These are phyloP conservation scores for Hypoxylon rickii DNA, from an alignment of 495 filamentous ascomycete genomes.

Conservation along the genomic window DNA sequence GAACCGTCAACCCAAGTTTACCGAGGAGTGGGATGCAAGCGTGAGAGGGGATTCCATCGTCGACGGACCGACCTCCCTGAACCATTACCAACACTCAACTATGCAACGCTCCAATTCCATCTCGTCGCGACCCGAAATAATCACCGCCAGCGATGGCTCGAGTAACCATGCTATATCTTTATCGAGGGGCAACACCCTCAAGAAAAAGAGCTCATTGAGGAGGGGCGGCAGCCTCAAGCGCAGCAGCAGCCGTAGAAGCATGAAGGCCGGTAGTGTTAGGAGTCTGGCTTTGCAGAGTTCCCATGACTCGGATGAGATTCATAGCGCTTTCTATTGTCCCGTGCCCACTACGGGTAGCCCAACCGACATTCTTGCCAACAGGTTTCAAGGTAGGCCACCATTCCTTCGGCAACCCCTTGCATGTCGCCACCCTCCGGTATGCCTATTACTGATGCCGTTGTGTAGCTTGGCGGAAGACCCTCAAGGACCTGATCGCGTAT, in stretches of 20 bases:
- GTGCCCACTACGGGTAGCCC: constrained; percentile 86
- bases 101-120: constrained; percentile 55
- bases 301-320: constrained; percentile 69
- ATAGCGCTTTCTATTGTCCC: constrained; percentile 85
- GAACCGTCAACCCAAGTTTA: constrained; percentile 52
- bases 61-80: constrained; percentile 44
- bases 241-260: constrained; percentile 73
- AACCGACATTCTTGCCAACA: constrained; percentile 84
- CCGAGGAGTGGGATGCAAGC: constrained; percentile 74
- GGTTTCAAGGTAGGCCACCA: constrained; percentile 77
- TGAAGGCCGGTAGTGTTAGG: constrained; percentile 80
- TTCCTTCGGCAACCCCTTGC: neutral
- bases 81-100: constrained; percentile 31
- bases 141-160: constrained; percentile 48
- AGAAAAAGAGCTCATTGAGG: constrained; percentile 81
- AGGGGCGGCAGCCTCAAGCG: constrained; percentile 76
- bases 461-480: constrained; percentile 88
- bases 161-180: constrained; percentile 47
- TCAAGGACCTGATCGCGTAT: constrained; percentile 94
- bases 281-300: constrained; percentile 68
- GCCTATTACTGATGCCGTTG: constrained; percentile 1
- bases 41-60: constrained; percentile 66
- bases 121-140: constrained; percentile 52
- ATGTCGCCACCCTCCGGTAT: neutral
- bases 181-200: constrained; percentile 77